Base-by-base conservation (phyloP, 495 filamentous ascomycete species). In the Aspergillus ostianus region DNA sequence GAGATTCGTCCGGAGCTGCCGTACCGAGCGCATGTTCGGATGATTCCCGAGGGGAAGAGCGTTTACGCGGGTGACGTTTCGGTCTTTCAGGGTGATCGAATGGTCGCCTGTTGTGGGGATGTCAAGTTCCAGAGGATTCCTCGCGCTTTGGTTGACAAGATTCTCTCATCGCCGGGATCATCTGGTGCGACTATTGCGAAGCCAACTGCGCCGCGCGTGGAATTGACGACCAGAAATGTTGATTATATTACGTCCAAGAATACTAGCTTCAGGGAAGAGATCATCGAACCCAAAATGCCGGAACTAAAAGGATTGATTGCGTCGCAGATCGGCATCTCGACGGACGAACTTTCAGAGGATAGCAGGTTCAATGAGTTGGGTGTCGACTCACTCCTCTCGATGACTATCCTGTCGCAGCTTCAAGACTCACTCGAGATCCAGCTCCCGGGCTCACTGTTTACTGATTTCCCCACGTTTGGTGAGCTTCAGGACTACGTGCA, bases 21-120 rank as follows among this genome's bases (percentile, higher is more conserved):
- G 3, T 93, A 91, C 64, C 77, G 80, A 51, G 84, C 83, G 4
- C 89, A 91, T 72, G 84, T 89, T 58, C 82, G 82, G 52, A 92
- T 87, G 71, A 75, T 80, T 73, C 59, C 71, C 2, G 72, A 67
- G 59, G 65, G 66, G 19, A 66, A 72, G 10, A 77, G 73, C 5
- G 75, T 78, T 45, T 76, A 67, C 36, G 70, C 70, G 23, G 82
- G 82, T 45, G 80, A 85, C 62, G 76, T 81, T 0, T 78, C 76
- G 47, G 65, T 84, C 32, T 76, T 84, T 30, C 71, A 81, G 8
- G 74, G 71, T 0, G 72, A 77, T 7, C 83, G 85, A 29, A 82
- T 90, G 56, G 84, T 85, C 30, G 88, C 86, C 54, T 68, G 88
- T 49, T 88, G 87, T 54, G 84, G 87, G 55, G 85, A 82, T 36